These are phyloP conservation scores for Cercospora brassicicola DNA, from an alignment of 2,329 filamentous ascomycete genomes.

Conservation along the genomic window DNA sequence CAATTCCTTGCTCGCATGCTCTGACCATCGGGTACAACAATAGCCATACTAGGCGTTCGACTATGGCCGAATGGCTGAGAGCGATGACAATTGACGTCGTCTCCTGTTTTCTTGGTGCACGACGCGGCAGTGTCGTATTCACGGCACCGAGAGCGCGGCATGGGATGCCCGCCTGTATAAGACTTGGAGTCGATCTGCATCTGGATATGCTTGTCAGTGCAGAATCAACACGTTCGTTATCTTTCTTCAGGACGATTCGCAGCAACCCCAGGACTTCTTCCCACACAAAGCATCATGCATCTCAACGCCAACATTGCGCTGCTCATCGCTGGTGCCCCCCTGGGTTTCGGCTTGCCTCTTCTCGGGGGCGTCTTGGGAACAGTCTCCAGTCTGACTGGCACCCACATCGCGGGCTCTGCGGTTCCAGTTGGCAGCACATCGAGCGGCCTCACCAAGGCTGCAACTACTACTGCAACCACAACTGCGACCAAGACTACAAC, in stretches of 20 bases:
- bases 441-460: background rate
- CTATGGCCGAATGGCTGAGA: background rate
- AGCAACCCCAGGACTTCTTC: background rate
- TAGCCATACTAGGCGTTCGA: background rate
- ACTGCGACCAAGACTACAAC: background rate
- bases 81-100: background rate
- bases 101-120: background rate
- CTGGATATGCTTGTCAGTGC: background rate
- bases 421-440: background rate
- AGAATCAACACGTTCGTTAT: background rate
- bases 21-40: background rate
- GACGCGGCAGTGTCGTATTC: background rate
- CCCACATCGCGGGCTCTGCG: background rate
- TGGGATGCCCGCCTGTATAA: background rate
- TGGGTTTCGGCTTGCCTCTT: slow-evolving; percentile 1
- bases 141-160: background rate
- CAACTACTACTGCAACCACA: background rate
- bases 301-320: background rate
- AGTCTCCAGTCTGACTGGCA: slow-evolving; percentile 3
- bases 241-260: background rate
- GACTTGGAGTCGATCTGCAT: background rate
- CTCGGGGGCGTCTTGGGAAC: background rate
- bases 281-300: background rate
- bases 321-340: background rate
- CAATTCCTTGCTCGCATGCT: background rate